These are phyloP conservation scores for Tremella yokohamensis DNA, from an alignment of 768 basidiomycete genomes.

Conservation along the genomic window DNA sequence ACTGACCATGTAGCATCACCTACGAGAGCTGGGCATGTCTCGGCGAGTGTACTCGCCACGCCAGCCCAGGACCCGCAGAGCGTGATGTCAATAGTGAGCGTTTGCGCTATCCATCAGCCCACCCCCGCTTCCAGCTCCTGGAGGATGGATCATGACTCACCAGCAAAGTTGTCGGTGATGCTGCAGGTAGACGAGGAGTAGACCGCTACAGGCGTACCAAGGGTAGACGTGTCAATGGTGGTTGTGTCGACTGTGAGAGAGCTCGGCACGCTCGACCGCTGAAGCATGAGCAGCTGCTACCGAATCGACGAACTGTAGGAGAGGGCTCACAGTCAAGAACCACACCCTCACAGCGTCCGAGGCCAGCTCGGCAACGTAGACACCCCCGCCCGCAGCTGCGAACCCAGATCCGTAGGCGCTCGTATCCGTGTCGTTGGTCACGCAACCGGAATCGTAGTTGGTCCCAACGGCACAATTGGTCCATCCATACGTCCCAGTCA, in stretches of 20 bases:
- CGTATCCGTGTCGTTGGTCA: slow-evolving; percentile 59
- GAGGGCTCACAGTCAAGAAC: slow-evolving; percentile 58
- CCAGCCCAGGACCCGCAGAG: slow-evolving; percentile 61
- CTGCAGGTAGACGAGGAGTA: slow-evolving; percentile 63
- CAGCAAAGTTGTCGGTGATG: slow-evolving; percentile 49
- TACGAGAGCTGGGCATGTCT: slow-evolving; percentile 46
- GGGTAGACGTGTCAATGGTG: slow-evolving; percentile 56
- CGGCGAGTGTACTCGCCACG: slow-evolving; percentile 55
- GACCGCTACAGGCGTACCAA: slow-evolving; percentile 66
- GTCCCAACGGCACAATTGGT: slow-evolving; percentile 56
- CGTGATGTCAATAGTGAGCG: slow-evolving; percentile 72
- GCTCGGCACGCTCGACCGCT: slow-evolving; percentile 39
- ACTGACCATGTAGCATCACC: slow-evolving; percentile 61
- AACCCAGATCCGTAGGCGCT: slow-evolving; percentile 67
- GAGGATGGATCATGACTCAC: no score
- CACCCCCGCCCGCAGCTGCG: slow-evolving; percentile 65
- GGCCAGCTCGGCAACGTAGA: slow-evolving; percentile 72
- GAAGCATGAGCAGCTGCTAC: not conserved
- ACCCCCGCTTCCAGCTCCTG: slow-evolving; percentile 54
- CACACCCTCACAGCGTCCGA: slow-evolving; percentile 57
- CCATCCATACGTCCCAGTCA: slow-evolving; percentile 40
- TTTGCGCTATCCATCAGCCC: slow-evolving; percentile 60
- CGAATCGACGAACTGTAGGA: no score
- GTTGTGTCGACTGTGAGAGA: slow-evolving; percentile 54
- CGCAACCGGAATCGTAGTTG: slow-evolving; percentile 61